A percentile compares a stretch with the other conserved stretches of the same genome.
phyloP scores from a whole-genome alignment of 2,329 filamentous ascomycete species.

The Colletotrichum sansevieriae region DNA sequence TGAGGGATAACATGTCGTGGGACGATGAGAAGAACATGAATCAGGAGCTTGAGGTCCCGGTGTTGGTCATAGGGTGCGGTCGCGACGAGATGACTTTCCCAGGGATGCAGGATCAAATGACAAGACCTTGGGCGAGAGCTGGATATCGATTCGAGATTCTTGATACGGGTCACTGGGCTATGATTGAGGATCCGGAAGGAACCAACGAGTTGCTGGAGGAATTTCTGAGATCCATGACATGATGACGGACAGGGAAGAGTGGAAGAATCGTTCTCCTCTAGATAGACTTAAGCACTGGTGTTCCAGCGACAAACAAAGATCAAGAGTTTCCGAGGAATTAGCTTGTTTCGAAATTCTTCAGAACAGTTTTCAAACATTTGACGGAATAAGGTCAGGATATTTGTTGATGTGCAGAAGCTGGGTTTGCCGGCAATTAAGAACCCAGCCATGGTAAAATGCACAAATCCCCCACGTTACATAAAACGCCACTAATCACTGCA shows the following conservation, averaged over 20 bases:
- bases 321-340: too few species aligned
- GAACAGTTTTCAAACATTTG: too few species aligned
- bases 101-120: slow-evolving; percentile 29
- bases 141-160: slow-evolving; percentile 33
- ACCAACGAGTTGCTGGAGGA: slow-evolving; percentile 11
- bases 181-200: slow-evolving; percentile 20
- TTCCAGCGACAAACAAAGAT: too few species aligned
- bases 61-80: slow-evolving; percentile 26
- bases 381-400: too few species aligned
- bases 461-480: background rate
- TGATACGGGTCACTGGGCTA: slow-evolving; percentile 35
- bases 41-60: slow-evolving; percentile 16
- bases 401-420: too few species aligned
- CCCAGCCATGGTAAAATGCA: background rate
- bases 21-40: slow-evolving; percentile 24
- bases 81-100: slow-evolving; percentile 31
- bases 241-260: too few species aligned
- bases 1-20: slow-evolving; percentile 24
- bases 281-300: too few species aligned
- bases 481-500: slow-evolving; percentile 29
- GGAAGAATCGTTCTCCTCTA: too few species aligned
- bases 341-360: too few species aligned
- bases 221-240: background rate
- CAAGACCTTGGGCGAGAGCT: slow-evolving; percentile 27
- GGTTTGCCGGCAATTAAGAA: too few species aligned